Base-by-base conservation (phyloP, 331 rosid species). In the Acacia pycnantha region DNA sequence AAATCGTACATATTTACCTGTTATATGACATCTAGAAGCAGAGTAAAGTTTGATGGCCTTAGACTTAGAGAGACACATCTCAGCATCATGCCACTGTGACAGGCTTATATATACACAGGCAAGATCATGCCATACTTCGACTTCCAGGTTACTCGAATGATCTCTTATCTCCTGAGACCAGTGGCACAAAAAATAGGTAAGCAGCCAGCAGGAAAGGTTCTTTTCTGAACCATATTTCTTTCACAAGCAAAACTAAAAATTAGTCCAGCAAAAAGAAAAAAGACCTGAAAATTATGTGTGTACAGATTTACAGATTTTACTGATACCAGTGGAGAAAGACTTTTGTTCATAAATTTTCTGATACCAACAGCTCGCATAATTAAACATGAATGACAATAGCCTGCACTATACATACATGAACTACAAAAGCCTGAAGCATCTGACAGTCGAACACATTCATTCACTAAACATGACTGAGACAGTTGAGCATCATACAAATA, bases 41-140 rank as follows among this genome's bases (percentile, higher is more conserved):
- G 95, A 89, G 88, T 76, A 86, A 73, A 81, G 78, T 85, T 70
- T 43, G 79, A 92, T 80, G 85, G 89, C 90, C 90, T 89, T 90
- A 18, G 99, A 92, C 88, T 90, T 92, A 4, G 90, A 85, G 69
- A 96, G 95, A 85, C 98, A 96, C 50, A 85, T 86, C 89, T 90
- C 93, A 4, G 93, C 97, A 69, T 94, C 98, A 33, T 62, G 84
- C 99, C 95, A 96, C 66, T 77, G 87, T 27, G 94, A 92, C 70
- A 92, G 84, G 65, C 82, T 82, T 84, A 92, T 86, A 77, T 96
- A 96, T 40, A 92, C 77, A 82, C 78, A 76, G 74, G 97, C 92
- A 81, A 94, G 90, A 73, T 92, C 99, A 84, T 91, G 94, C 98
- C 98, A 96, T 80, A 85, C 82, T 84, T 94, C 97, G 85, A 86